Conservation (phyloP, 192 early-diverging fungal species). For the Physocladia obscura region DNA sequence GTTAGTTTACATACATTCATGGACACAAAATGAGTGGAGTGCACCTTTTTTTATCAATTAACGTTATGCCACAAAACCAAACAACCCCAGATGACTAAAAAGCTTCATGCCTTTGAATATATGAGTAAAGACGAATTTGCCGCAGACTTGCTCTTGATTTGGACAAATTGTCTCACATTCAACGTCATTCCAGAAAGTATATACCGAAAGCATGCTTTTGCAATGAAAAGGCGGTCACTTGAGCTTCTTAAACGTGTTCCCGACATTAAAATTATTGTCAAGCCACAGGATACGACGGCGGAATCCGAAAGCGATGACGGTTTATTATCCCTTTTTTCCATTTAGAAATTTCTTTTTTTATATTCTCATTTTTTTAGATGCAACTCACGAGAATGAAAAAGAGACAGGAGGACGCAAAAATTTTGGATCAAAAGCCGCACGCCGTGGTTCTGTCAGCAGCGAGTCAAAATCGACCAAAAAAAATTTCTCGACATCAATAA, state of each 20-base stretch:
- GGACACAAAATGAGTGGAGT: background rate
- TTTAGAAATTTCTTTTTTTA: too few species aligned
- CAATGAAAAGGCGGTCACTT: slow-evolving; percentile 76
- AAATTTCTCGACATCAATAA: too few species aligned
- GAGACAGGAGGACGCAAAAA: too few species aligned
- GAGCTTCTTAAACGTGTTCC: slow-evolving; percentile 78
- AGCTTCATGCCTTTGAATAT: slow-evolving; percentile 79
- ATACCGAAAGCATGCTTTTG: slow-evolving; percentile 80
- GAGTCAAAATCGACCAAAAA: too few species aligned
- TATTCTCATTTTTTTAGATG: too few species aligned
- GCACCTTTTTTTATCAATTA: background rate
- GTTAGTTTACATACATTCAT: slow-evolving; percentile 26
- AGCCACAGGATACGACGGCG: slow-evolving; percentile 57
- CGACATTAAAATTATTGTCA: slow-evolving; percentile 74
- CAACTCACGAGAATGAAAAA: too few species aligned
- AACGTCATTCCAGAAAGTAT: slow-evolving; percentile 87
- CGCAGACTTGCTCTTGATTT: slow-evolving; percentile 86
- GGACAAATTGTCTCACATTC: slow-evolving; percentile 87
- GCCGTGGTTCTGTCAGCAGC: too few species aligned
- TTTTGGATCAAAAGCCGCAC: too few species aligned
- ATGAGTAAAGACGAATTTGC: slow-evolving; percentile 84
- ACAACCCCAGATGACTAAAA: slow-evolving; percentile 73
- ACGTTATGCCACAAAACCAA: background rate
- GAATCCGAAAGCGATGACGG: slow-evolving; percentile 59
- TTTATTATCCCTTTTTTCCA: too few species aligned